A percentile compares a stretch with the other conserved stretches of the same genome.
These are phyloP conservation scores for Aspergillus coremiiformis DNA, from an alignment of 495 filamentous ascomycete genomes.

Conservation along the genomic window DNA sequence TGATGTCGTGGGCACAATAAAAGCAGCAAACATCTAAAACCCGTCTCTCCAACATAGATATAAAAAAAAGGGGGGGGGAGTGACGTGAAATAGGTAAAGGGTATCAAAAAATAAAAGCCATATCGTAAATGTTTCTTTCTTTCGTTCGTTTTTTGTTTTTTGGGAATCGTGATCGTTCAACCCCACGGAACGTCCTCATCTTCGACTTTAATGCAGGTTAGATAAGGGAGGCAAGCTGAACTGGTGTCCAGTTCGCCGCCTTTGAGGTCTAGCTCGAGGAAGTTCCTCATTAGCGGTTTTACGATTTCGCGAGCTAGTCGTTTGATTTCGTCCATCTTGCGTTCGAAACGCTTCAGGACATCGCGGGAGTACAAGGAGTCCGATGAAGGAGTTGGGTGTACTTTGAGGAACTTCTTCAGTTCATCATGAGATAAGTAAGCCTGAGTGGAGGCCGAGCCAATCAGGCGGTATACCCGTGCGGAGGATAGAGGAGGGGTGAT, in stretches of 20 bases:
- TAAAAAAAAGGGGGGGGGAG: not conserved
- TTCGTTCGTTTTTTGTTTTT: no score
- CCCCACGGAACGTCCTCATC: constrained; percentile 76
- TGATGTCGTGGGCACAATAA: not conserved
- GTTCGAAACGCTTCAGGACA: constrained; percentile 71
- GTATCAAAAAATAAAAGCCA: not conserved
- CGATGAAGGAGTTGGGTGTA: constrained; percentile 40
- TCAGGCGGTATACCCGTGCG: constrained; percentile 64
- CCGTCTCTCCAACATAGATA: not conserved
- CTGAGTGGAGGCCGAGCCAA: constrained; percentile 51
- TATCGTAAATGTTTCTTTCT: not conserved
- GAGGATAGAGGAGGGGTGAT: constrained; percentile 21
- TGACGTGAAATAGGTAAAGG: not conserved
- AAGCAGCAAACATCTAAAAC: not conserved
- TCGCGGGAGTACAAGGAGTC: constrained; percentile 67
- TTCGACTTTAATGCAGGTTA: constrained; percentile 72
- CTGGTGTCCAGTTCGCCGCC: constrained; percentile 31
- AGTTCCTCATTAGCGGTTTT: constrained; percentile 78
- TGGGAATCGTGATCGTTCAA: constrained; percentile 17
- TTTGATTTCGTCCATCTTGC: constrained; percentile 81
- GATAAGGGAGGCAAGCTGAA: constrained; percentile 50
- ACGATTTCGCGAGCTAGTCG: constrained; percentile 71
- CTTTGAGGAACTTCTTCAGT: constrained; percentile 77
- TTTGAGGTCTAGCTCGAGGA: constrained; percentile 66
- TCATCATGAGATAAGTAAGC: constrained; percentile 77